A percentile compares a stretch with the other conserved stretches of the same genome.
These are phyloP conservation scores for Hysterangium stoloniferum DNA, from an alignment of 768 basidiomycete genomes.

Conservation along the genomic window DNA sequence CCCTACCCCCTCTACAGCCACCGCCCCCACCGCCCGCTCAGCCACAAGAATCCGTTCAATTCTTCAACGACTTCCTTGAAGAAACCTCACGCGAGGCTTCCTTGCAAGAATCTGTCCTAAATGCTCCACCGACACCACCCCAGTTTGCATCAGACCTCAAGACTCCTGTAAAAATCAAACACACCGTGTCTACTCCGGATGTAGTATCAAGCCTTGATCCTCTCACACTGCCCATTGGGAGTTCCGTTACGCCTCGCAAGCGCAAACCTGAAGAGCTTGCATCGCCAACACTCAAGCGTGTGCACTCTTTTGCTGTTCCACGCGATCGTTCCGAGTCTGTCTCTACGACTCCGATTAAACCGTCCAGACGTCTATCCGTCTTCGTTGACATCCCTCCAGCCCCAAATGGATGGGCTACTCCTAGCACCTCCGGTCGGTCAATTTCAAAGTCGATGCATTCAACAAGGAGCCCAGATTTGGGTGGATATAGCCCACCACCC, in stretches of 20 bases:
- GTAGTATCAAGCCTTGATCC: slow-evolving; percentile 43
- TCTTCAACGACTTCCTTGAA: slow-evolving; percentile 61
- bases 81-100: slow-evolving; percentile 41
- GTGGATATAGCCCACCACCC: slow-evolving; percentile 36
- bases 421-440: background rate
- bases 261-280: slow-evolving; percentile 55
- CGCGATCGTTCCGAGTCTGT: background rate
- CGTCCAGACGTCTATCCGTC: slow-evolving; percentile 23
- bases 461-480: slow-evolving; percentile 35
- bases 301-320: slow-evolving; percentile 20
- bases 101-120: slow-evolving; percentile 17
- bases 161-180: slow-evolving; percentile 5
- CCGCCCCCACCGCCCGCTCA: slow-evolving; percentile 14
- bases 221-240: slow-evolving; percentile 32
- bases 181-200: slow-evolving; percentile 21
- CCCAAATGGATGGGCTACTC: slow-evolving; percentile 23
- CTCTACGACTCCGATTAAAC: background rate
- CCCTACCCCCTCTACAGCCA: background rate
- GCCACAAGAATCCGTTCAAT: slow-evolving; percentile 52
- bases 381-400: slow-evolving; percentile 27
- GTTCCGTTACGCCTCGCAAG: slow-evolving; percentile 54
- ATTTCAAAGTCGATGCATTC: slow-evolving; percentile 15
- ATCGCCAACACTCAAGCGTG: slow-evolving; percentile 60
- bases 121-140: slow-evolving; percentile 16
- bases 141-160: slow-evolving; percentile 25